phyloP scores from a whole-genome alignment of 805 yeast genomes.

The Monosporozyma solicola region DNA sequence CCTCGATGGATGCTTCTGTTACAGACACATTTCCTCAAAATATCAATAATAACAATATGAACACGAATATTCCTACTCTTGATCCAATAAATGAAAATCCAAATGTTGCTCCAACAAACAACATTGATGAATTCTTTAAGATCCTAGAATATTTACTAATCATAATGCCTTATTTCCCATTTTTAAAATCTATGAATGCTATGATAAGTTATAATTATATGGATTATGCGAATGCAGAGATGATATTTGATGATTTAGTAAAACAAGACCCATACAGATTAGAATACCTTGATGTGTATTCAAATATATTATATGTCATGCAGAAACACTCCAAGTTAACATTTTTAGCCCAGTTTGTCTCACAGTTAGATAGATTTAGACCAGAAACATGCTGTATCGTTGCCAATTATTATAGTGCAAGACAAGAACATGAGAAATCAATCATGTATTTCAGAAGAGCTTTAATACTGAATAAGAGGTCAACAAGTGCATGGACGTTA shows the following conservation, averaged over 20 bases:
- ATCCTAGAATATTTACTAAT: conserved; percentile 41
- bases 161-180: conserved; percentile 64
- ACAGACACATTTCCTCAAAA: neutral
- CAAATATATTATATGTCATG: conserved; percentile 92
- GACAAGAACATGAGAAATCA: conserved; percentile 91
- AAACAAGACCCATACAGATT: conserved; percentile 71
- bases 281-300: conserved; percentile 86
- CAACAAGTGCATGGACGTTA: conserved; percentile 90
- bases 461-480: conserved; percentile 64
- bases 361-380: conserved; percentile 73
- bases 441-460: conserved; percentile 90
- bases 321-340: conserved; percentile 80
- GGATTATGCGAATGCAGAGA: conserved; percentile 75
- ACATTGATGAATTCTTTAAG: conserved; percentile 42
- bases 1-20: neutral
- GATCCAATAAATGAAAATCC: neutral
- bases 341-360: conserved; percentile 75
- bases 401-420: conserved; percentile 87
- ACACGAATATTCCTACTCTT: neutral
- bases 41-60: neutral
- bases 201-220: conserved; percentile 73
- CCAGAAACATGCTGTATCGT: conserved; percentile 93
- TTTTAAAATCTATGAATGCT: conserved; percentile 74
- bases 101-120: conserved; percentile 12
- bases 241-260: conserved; percentile 66